phyloP scores from a whole-genome alignment of 129 eudicot genomes.

The Flaveria sonorensis region DNA sequence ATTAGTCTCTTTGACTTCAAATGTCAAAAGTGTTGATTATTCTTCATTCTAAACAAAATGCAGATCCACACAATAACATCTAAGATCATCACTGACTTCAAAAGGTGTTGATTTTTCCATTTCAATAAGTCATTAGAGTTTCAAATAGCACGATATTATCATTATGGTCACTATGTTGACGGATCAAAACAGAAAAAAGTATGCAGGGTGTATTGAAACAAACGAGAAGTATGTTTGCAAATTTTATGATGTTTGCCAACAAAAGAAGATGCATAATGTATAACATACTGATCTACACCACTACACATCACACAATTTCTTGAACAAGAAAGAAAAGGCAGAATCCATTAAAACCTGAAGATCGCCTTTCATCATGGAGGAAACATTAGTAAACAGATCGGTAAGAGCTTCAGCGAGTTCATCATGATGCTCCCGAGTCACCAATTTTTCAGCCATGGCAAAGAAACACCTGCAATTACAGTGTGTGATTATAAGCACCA shows the following conservation, averaged over 20 bases:
- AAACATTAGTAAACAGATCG: conserved; percentile 64
- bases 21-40: background rate
- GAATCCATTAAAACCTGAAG: conserved; percentile 56
- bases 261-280: background rate
- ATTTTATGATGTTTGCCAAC: too few species aligned
- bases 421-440: conserved; percentile 38
- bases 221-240: too few species aligned
- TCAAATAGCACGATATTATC: background rate
- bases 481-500: background rate
- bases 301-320: background rate
- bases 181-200: background rate
- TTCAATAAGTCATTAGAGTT: background rate
- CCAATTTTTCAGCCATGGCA: conserved; percentile 41
- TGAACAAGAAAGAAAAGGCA: background rate
- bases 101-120: background rate
- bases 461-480: background rate
- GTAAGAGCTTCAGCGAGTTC: conserved; percentile 57
- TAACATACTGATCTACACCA: background rate
- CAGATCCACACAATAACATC: conserved; percentile 1
- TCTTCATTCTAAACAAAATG: background rate
- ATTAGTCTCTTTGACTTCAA: background rate
- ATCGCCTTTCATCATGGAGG: conserved; percentile 75
- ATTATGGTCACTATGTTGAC: background rate
- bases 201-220: background rate
- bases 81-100: background rate